Evolutionary conservation across 2,329 filamentous ascomycete species (phyloP).

Genomic region (Venturia nashicola): DNA sequence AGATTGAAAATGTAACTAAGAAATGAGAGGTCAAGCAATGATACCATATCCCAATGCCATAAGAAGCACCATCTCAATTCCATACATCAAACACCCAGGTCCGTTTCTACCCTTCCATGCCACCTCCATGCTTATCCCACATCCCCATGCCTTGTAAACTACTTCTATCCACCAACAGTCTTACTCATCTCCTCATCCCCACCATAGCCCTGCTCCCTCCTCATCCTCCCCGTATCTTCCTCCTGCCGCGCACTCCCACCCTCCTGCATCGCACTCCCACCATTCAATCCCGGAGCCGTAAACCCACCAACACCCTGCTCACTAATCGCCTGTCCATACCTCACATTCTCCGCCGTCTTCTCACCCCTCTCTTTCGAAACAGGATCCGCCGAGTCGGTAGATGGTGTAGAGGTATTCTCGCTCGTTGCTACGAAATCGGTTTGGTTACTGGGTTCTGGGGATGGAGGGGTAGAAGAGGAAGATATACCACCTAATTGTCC

Average conservation of each 20-base stretch:
- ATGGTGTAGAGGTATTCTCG: neutral
- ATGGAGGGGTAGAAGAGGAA: neutral
- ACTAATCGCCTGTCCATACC: slow-evolving; percentile 44
- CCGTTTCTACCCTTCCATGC: neutral
- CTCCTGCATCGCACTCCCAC: slow-evolving; percentile 25
- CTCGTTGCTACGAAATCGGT: neutral
- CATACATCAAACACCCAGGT: no score
- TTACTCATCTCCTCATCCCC: slow-evolving; percentile 31
- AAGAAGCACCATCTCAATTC: no score
- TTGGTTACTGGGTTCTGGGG: no score
- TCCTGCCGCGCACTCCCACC: slow-evolving; percentile 27
- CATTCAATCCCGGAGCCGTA: slow-evolving; percentile 25
- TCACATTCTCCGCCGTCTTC: slow-evolving; percentile 38
- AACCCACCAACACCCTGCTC: slow-evolving; percentile 37
- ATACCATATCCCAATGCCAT: no score
- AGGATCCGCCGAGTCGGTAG: slow-evolving; percentile 12
- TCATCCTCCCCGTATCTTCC: slow-evolving; percentile 12
- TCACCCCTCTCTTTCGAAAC: slow-evolving; percentile 24
- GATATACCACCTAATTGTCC: slow-evolving; percentile 43
- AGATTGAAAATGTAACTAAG: no score
- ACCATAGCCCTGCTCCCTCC: slow-evolving; percentile 42
- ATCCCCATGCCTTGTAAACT: neutral
- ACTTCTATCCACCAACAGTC: slow-evolving; percentile 36
- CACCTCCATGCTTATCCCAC: neutral
- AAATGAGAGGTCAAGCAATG: no score